Percentiles rank a stretch among this genome's conserved stretches.
phyloP scores from a whole-genome alignment of 768 basidiomycete genomes.

The Calocybe gangraenosa region DNA sequence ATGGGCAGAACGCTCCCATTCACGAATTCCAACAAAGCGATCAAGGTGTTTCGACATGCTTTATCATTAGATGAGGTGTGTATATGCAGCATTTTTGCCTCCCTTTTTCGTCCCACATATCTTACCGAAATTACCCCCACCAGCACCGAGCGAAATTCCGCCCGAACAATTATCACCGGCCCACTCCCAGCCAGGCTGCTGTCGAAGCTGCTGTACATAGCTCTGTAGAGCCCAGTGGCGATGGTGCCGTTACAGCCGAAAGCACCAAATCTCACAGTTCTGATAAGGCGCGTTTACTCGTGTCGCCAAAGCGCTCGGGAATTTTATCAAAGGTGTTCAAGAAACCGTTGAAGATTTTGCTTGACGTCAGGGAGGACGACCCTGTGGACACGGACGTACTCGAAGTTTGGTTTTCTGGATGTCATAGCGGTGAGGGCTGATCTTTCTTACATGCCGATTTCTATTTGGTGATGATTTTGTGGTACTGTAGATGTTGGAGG shows the following conservation, averaged over 20 bases:
- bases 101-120: not conserved
- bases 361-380: constrained; percentile 4
- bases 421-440: constrained; percentile 54
- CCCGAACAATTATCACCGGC: constrained; percentile 58
- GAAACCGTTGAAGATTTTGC: constrained; percentile 1
- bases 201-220: too few species aligned
- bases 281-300: not conserved
- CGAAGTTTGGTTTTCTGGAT: constrained; percentile 81
- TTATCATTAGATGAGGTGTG: constrained; percentile 72
- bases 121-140: not conserved
- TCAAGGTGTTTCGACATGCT: constrained; percentile 75
- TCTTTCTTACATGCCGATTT: too few species aligned
- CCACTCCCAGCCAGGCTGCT: constrained; percentile 22
- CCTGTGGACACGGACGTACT: constrained; percentile 42
- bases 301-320: constrained; percentile 3
- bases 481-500: constrained; percentile 74
- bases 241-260: constrained; percentile 24
- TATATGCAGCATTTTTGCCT: not conserved
- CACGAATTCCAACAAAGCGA: constrained; percentile 53
- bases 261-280: not conserved
- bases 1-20: constrained; percentile 61
- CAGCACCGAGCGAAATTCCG: constrained; percentile 65
- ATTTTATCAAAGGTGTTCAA: constrained; percentile 6
- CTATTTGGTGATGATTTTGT: not conserved
- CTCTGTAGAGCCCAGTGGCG: too few species aligned